A percentile compares a stretch with the other conserved stretches of the same genome.
phyloP scores from a whole-genome alignment of 805 yeast species.

The Yarrowia divulgata region DNA sequence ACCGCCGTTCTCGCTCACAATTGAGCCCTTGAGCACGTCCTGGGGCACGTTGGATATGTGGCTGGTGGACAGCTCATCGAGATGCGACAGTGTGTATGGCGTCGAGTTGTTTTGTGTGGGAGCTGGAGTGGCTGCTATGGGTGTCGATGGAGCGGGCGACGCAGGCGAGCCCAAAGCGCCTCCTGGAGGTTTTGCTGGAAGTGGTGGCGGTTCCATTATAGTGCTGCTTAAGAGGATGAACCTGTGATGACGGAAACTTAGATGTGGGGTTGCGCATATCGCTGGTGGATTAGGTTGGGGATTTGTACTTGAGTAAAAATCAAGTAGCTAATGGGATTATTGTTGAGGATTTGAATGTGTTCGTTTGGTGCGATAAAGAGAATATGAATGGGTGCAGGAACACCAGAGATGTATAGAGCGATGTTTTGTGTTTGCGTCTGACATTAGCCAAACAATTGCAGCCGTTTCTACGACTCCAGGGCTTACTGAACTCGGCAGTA shows the following conservation, averaged over 20 bases:
- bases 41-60: constrained; percentile 9
- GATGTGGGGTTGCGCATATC: constrained; percentile 12
- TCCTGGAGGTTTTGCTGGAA: constrained; percentile 26
- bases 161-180: constrained; percentile 16
- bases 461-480: too few species aligned
- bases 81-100: not conserved
- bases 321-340: too few species aligned
- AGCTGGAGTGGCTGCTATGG: not conserved
- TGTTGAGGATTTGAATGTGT: too few species aligned
- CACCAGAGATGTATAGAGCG: too few species aligned
- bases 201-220: constrained; percentile 36
- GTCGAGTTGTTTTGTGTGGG: constrained; percentile 14
- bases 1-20: constrained; percentile 16
- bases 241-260: not conserved
- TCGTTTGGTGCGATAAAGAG: too few species aligned
- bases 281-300: not conserved
- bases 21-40: constrained; percentile 22
- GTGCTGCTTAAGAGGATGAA: not conserved
- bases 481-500: too few species aligned
- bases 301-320: too few species aligned
- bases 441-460: too few species aligned
- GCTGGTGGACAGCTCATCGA: constrained; percentile 19
- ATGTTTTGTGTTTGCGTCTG: too few species aligned
- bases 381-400: too few species aligned
- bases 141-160: constrained; percentile 15